Conservation (phyloP, 164 flowering plant species). For the Vitis amurensis region DNA sequence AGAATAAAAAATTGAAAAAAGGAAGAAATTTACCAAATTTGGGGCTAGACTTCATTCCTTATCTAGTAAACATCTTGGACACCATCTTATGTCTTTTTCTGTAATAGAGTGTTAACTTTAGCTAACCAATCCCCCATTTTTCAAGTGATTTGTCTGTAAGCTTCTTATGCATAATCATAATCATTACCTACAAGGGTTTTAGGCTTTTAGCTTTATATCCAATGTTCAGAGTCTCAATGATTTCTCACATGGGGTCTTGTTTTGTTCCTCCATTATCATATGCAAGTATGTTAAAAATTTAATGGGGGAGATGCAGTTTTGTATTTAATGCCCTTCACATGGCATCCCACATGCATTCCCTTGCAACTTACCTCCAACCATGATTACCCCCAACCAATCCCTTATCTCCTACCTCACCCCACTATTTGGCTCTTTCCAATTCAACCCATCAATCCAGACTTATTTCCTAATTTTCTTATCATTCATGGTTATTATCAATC, state of each 20-base stretch:
- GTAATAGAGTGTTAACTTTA: background rate
- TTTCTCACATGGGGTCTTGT: constrained; percentile 42
- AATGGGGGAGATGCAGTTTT: constrained; percentile 18
- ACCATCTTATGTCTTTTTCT: background rate
- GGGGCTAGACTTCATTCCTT: background rate
- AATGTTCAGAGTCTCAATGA: constrained; percentile 30
- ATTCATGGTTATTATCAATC: too few species aligned
- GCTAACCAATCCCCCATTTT: background rate
- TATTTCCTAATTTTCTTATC: too few species aligned
- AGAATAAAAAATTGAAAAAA: too few species aligned
- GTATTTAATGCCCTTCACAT: constrained; percentile 34
- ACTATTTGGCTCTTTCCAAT: constrained; percentile 11
- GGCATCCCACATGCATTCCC: constrained; percentile 33
- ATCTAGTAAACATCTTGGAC: background rate
- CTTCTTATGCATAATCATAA: constrained; percentile 13
- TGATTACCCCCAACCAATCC: constrained; percentile 3
- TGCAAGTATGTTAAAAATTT: constrained; percentile 4
- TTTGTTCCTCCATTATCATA: constrained; percentile 20
- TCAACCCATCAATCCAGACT: background rate
- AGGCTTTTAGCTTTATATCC: constrained; percentile 34
- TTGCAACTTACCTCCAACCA: background rate
- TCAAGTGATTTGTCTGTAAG: background rate
- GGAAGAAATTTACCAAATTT: background rate
- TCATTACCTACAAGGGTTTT: constrained; percentile 21
- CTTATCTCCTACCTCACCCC: constrained; percentile 1